Percentiles rank a stretch among this genome's conserved stretches.
Evolutionary conservation across 495 filamentous ascomycete species (phyloP).

Genomic region (Immersiella caudata): DNA sequence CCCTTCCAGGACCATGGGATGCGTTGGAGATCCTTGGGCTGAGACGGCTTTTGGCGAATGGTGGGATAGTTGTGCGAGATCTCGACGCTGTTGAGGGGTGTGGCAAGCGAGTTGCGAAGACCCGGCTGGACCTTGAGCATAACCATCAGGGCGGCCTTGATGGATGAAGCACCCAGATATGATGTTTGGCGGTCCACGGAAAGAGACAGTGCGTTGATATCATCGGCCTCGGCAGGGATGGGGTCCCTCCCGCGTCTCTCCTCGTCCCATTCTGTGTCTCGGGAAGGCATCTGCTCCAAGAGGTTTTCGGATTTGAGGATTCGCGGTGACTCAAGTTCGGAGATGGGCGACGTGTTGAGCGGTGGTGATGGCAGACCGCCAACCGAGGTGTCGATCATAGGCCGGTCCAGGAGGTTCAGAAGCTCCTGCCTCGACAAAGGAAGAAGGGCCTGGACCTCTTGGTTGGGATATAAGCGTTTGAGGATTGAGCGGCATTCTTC

Average conservation of each 20-base stretch:
- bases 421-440: conserved; percentile 56
- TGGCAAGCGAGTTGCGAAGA: conserved; percentile 59
- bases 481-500: conserved; percentile 61
- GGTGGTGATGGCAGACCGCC: conserved; percentile 49
- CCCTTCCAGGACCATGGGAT: conserved; percentile 62
- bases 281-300: conserved; percentile 57
- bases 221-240: conserved; percentile 72
- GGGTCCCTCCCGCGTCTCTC: conserved; percentile 57
- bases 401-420: conserved; percentile 52
- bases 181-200: conserved; percentile 71
- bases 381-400: conserved; percentile 42
- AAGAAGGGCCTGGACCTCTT: conserved; percentile 54
- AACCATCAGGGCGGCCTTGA: conserved; percentile 78
- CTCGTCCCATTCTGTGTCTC: conserved; percentile 62
- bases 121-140: conserved; percentile 76
- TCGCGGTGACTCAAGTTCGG: conserved; percentile 48
- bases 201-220: conserved; percentile 80
- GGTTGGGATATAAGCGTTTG: conserved; percentile 57
- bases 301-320: conserved; percentile 50
- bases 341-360: conserved; percentile 45
- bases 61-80: conserved; percentile 52
- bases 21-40: conserved; percentile 54
- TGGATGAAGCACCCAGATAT: conserved; percentile 80
- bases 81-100: conserved; percentile 51
- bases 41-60: conserved; percentile 49